A percentile compares a stretch with the other conserved stretches of the same genome.
Evolutionary conservation across 2,329 filamentous ascomycete genomes (phyloP).

Genomic region (Rhexocercosporidium sp.): DNA sequence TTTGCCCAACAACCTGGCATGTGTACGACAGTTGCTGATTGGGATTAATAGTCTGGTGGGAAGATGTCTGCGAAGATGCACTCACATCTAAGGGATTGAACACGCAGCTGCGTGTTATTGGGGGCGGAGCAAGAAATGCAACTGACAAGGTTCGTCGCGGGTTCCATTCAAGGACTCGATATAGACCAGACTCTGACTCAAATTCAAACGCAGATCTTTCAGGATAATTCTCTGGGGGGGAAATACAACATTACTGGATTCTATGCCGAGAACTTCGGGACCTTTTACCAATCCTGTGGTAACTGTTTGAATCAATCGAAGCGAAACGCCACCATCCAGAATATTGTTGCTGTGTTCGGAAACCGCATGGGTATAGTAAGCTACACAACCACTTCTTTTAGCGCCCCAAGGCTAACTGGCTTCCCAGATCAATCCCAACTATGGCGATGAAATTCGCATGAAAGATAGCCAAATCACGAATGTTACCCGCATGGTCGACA

Average conservation of each 20-base stretch:
- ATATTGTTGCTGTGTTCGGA: neutral
- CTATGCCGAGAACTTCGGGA: neutral
- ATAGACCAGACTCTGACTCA: neutral
- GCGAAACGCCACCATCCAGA: neutral
- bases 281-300: neutral
- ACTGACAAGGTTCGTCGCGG: neutral
- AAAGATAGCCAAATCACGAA: neutral
- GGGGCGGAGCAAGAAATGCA: neutral
- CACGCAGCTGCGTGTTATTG: neutral
- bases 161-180: neutral
- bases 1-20: neutral
- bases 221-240: neutral
- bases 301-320: neutral
- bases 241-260: neutral
- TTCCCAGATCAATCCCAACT: neutral
- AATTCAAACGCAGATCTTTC: neutral
- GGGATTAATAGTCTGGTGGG: neutral
- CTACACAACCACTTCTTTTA: neutral
- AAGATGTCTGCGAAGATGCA: neutral
- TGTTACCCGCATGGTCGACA: neutral
- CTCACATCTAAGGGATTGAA: neutral
- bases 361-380: slow-evolving; percentile 1
- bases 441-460: neutral
- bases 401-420: neutral
- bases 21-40: neutral